These are phyloP conservation scores for Megacollybia marginata DNA, from an alignment of 768 basidiomycete genomes.

Conservation along the genomic window DNA sequence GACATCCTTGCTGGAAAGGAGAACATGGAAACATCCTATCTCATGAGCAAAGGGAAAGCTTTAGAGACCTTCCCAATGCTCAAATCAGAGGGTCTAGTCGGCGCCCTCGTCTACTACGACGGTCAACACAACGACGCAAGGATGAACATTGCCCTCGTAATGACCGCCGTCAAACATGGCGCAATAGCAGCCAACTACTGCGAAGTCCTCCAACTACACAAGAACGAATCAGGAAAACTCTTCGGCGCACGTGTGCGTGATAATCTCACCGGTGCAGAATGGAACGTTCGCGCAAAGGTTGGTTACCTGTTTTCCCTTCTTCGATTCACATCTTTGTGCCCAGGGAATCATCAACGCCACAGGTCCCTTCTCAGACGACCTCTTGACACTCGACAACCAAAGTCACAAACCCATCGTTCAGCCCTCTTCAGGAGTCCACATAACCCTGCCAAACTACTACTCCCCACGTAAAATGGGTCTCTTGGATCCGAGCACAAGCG, in stretches of 20 bases:
- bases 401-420: constrained; percentile 81
- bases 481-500: constrained; percentile 90
- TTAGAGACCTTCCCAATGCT: constrained; percentile 96
- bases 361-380: constrained; percentile 84
- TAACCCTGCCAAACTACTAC: constrained; percentile 96
- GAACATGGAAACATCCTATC: constrained; percentile 93
- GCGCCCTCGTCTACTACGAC: constrained; percentile 96
- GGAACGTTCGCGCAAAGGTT: constrained; percentile 76
- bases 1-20: constrained; percentile 92
- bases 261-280: constrained; percentile 75
- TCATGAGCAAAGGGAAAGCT: constrained; percentile 92
- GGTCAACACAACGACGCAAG: constrained; percentile 98
- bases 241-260: constrained; percentile 74
- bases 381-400: constrained; percentile 76
- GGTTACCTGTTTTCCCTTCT: not conserved
- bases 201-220: constrained; percentile 41
- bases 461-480: constrained; percentile 93
- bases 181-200: constrained; percentile 86
- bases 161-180: constrained; percentile 91
- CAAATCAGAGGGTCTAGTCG: constrained; percentile 85
- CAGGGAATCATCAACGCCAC: constrained; percentile 95
- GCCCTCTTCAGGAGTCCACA: constrained; percentile 89
- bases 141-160: constrained; percentile 93
- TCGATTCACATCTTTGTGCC: not conserved
- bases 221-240: constrained; percentile 17